Evolutionary conservation across 495 filamentous ascomycete species (phyloP).

Genomic region (Trichocladium uniseriatum): DNA sequence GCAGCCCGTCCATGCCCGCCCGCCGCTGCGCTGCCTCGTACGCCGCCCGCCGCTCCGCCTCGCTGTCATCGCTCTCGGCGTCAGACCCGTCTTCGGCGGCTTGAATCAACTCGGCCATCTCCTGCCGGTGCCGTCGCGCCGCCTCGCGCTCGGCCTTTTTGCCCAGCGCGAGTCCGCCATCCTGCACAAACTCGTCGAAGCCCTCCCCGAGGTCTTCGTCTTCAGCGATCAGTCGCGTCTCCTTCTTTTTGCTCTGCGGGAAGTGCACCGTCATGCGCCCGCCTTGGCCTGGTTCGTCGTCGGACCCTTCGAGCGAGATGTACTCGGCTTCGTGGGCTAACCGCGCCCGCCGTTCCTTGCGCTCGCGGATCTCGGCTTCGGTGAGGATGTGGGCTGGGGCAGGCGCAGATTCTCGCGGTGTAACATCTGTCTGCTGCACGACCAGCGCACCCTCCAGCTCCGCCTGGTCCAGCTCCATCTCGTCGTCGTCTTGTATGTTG

Average conservation of each 20-base stretch:
- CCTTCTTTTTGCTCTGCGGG: conserved; percentile 41
- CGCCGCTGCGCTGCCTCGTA: conserved; percentile 85
- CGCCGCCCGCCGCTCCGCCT: conserved; percentile 68
- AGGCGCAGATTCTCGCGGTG: background rate
- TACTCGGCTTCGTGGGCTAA: conserved; percentile 69
- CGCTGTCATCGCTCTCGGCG: conserved; percentile 61
- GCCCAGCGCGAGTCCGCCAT: conserved; percentile 70
- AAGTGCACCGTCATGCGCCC: conserved; percentile 31
- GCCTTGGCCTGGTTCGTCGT: conserved; percentile 16
- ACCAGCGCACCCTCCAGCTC: conserved; percentile 51
- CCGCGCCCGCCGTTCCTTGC: conserved; percentile 77
- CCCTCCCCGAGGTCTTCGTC: conserved; percentile 95
- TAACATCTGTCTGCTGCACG: conserved; percentile 44
- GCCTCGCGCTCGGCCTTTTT: conserved; percentile 72
- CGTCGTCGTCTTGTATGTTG: conserved; percentile 16
- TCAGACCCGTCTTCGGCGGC: conserved; percentile 58
- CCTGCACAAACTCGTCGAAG: conserved; percentile 85
- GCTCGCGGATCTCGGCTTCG: conserved; percentile 82
- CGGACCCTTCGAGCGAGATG: conserved; percentile 60
- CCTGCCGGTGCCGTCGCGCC: conserved; percentile 52
- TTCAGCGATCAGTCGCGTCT: conserved; percentile 70
- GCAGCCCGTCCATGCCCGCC: conserved; percentile 64
- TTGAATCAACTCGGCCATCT: conserved; percentile 77
- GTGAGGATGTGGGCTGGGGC: conserved; percentile 48
- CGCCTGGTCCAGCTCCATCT: conserved; percentile 42